A percentile compares a stretch with the other conserved stretches of the same genome.
Evolutionary conservation across 441 rosid species (phyloP).

Genomic region (Erodium moschatum): DNA sequence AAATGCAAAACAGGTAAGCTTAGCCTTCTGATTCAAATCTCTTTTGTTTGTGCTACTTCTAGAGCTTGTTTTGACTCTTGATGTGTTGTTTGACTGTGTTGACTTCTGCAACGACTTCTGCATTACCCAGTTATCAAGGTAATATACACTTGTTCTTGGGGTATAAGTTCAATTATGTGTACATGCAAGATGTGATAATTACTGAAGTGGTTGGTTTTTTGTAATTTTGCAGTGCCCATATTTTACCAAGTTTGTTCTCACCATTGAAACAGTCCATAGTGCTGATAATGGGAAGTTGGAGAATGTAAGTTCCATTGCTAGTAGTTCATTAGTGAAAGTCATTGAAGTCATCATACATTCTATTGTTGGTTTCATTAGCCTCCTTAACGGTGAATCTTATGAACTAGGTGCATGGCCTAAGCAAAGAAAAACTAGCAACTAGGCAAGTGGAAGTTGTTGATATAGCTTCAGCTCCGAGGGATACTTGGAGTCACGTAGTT

Average conservation of each 20-base stretch:
- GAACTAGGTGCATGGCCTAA: slow-evolving; percentile 46
- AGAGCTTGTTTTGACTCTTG: too few relatives aligned
- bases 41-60: too few relatives aligned
- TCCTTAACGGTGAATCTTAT: slow-evolving; percentile 18
- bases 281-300: slow-evolving; percentile 51
- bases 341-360: not conserved
- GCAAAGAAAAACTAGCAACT: slow-evolving; percentile 40
- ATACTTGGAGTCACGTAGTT: slow-evolving; percentile 43
- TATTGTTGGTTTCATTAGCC: slow-evolving; percentile 7
- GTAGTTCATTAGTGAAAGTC: not conserved
- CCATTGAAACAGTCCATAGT: slow-evolving; percentile 48
- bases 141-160: slow-evolving; percentile 16
- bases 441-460: slow-evolving; percentile 51
- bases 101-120: too few relatives aligned
- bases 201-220: slow-evolving; percentile 13
- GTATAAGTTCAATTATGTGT: not conserved
- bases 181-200: not conserved
- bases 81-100: too few relatives aligned
- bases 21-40: too few relatives aligned
- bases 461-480: slow-evolving; percentile 45
- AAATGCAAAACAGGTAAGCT: slow-evolving; percentile 41
- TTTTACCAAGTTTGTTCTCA: slow-evolving; percentile 49
- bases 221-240: slow-evolving; percentile 51
- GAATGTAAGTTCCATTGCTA: slow-evolving; percentile 38
- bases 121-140: slow-evolving; percentile 47